Percentiles rank a stretch among this genome's conserved stretches.
Evolutionary conservation across 2,329 filamentous ascomycete species (phyloP).

Genomic region (Geosmithia putterillii): DNA sequence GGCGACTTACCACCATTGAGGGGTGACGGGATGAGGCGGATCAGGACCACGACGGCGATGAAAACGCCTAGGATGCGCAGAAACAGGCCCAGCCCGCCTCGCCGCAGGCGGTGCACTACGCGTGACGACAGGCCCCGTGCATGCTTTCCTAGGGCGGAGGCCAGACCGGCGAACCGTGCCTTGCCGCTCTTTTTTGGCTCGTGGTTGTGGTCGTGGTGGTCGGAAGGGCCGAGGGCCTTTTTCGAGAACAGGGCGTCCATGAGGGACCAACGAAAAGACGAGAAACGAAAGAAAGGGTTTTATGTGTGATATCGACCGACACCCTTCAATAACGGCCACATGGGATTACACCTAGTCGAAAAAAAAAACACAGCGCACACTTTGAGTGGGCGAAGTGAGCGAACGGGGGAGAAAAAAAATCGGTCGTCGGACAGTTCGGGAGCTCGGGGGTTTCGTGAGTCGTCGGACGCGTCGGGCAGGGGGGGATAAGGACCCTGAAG

Average conservation of each 20-base stretch:
- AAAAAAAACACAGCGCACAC: no score
- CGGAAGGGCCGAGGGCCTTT: not conserved
- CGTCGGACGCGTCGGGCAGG: not conserved
- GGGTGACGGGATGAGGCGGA: constrained; percentile 10
- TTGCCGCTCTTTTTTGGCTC: not conserved
- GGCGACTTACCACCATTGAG: constrained; percentile 11
- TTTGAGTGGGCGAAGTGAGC: not conserved
- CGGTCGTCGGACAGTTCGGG: not conserved
- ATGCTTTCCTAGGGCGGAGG: constrained; percentile 1
- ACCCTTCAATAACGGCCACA: not conserved
- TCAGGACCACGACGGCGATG: constrained; percentile 13
- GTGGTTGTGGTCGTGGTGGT: not conserved
- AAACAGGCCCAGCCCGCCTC: constrained; percentile 17
- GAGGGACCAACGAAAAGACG: not conserved
- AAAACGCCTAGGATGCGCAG: constrained; percentile 13
- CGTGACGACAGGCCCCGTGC: constrained; percentile 19
- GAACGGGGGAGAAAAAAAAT: not conserved
- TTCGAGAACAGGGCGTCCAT: not conserved
- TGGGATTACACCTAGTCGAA: not conserved
- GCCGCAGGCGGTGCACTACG: constrained; percentile 27
- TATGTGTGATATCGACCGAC: no score
- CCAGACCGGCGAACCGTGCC: not conserved
- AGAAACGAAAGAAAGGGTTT: not conserved
- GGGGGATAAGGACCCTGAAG: not conserved
- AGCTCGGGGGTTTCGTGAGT: not conserved